These are phyloP conservation scores for Monosporascus ibericus DNA, from an alignment of 2,329 filamentous ascomycete species.

Conservation along the genomic window DNA sequence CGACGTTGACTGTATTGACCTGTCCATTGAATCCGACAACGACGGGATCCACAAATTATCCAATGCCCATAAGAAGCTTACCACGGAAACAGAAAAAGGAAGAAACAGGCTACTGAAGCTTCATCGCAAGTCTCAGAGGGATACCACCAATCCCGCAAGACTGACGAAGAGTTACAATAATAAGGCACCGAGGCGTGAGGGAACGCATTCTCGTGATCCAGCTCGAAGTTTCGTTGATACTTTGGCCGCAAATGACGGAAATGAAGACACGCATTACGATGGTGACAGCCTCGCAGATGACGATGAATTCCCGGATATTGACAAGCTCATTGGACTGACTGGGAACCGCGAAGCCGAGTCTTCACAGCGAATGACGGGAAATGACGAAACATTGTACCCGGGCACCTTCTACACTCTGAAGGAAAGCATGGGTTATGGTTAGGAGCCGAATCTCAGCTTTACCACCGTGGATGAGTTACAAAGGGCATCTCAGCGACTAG, in stretches of 20 bases:
- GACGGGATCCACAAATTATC: neutral
- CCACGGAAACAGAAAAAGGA: neutral
- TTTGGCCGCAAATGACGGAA: neutral
- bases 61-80: neutral
- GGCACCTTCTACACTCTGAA: conserved; percentile 18
- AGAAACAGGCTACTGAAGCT: conserved; percentile 4
- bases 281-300: conserved; percentile 9
- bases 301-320: conserved; percentile 20
- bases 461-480: conserved; percentile 23
- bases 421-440: conserved; percentile 23
- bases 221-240: neutral
- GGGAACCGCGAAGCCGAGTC: neutral
- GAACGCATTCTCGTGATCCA: neutral
- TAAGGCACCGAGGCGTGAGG: too few relatives aligned
- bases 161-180: conserved; percentile 4
- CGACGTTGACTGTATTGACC: conserved; percentile 21
- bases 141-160: conserved; percentile 1
- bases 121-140: conserved; percentile 7
- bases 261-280: conserved; percentile 1
- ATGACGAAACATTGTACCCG: conserved; percentile 22
- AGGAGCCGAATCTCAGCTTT: conserved; percentile 24
- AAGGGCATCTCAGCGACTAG: conserved; percentile 20
- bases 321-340: conserved; percentile 9
- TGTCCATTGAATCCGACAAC: conserved; percentile 12
- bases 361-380: conserved; percentile 1